Evolutionary conservation across 2,329 filamentous ascomycete genomes (phyloP).

Genomic region (Tolypocladium nubicola): DNA sequence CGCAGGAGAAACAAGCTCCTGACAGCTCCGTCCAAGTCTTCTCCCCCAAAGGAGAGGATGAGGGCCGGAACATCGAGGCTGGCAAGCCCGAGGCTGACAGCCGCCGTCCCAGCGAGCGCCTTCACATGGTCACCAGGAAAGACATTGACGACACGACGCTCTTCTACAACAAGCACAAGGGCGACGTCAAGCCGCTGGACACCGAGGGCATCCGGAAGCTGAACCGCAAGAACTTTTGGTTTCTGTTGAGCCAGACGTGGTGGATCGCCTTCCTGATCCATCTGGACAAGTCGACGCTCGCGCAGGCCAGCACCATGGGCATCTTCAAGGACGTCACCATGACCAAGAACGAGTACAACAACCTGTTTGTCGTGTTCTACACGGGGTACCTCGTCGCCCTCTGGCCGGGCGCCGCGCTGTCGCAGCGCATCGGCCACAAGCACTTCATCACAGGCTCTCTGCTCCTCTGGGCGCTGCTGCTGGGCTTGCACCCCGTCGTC

Average conservation of each 20-base stretch:
- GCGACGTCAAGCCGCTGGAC: slow-evolving; percentile 4
- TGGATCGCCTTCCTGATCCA: slow-evolving; percentile 14
- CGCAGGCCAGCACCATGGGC: slow-evolving; percentile 13
- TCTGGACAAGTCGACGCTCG: slow-evolving; percentile 13
- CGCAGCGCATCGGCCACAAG: slow-evolving; percentile 13
- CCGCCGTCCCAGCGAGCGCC: background rate
- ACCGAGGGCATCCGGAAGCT: slow-evolving; percentile 3
- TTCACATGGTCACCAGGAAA: slow-evolving; percentile 6
- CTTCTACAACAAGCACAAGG: slow-evolving; percentile 12
- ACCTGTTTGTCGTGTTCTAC: slow-evolving; percentile 12
- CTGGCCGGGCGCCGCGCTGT: slow-evolving; percentile 11
- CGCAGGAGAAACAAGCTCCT: background rate
- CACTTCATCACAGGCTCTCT: slow-evolving; percentile 11
- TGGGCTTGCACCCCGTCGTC: slow-evolving; percentile 12
- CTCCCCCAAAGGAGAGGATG: background rate
- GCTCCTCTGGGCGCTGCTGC: slow-evolving; percentile 11
- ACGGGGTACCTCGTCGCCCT: slow-evolving; percentile 12
- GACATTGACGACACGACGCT: slow-evolving; percentile 13
- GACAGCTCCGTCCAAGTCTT: background rate
- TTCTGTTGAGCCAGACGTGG: slow-evolving; percentile 11
- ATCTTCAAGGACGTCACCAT: slow-evolving; percentile 14
- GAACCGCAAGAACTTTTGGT: slow-evolving; percentile 13
- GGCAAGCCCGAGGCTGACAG: background rate
- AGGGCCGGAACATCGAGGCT: background rate
- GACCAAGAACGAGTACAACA: slow-evolving; percentile 11